Evolutionary conservation across 352 stramenopile species (phyloP).

Genomic region (Pythium vanterpoolii): DNA sequence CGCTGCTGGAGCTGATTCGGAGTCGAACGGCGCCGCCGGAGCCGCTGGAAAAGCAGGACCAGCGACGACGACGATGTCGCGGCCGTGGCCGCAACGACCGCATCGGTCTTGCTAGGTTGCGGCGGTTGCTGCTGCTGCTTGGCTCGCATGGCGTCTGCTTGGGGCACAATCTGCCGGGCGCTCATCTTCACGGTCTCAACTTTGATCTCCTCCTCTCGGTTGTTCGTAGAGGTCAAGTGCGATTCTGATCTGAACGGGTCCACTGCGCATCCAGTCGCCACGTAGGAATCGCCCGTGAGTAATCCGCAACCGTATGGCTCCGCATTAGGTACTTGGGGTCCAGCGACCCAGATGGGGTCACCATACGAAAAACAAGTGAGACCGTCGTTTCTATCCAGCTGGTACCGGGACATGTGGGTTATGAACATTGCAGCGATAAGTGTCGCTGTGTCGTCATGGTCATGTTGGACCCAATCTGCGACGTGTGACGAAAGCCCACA

Average conservation of each 20-base stretch:
- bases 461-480: neutral
- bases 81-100: neutral
- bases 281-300: neutral
- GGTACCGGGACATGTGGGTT: no score
- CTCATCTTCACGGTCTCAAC: neutral
- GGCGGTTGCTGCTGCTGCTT: neutral
- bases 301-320: neutral
- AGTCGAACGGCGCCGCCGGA: neutral
- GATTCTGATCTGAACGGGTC: no score
- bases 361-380: conserved; percentile 7
- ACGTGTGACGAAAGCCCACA: conserved; percentile 1
- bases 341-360: no score
- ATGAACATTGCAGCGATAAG: neutral
- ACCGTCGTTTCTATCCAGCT: no score
- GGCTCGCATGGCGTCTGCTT: neutral
- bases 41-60: conserved; percentile 10
- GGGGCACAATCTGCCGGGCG: conserved; percentile 12
- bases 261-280: no score
- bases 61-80: neutral
- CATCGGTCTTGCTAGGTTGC: neutral
- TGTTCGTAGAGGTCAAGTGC: no score
- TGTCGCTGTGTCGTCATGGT: neutral
- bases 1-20: conserved; percentile 13
- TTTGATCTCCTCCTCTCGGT: no score
- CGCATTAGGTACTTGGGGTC: neutral